Percentiles rank a stretch among this genome's conserved stretches.
Conservation (phyloP, 352 stramenopile species). For the Phytophthora pseudosyringae region DNA sequence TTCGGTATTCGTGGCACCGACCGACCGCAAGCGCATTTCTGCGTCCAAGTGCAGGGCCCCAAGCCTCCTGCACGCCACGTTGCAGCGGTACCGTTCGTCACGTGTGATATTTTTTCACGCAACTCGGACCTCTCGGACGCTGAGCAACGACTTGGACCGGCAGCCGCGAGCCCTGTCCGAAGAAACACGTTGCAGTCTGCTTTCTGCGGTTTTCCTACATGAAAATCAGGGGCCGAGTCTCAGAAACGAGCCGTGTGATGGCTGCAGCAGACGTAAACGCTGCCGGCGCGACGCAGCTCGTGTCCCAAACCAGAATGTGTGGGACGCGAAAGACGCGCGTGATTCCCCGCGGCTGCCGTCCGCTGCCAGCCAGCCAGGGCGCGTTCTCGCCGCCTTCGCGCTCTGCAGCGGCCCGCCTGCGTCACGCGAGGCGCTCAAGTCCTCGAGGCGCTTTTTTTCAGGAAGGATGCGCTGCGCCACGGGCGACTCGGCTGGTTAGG, state of each 20-base stretch:
- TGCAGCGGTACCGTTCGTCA: constrained; percentile 34
- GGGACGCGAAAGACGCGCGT: constrained; percentile 31
- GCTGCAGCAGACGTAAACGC: constrained; percentile 38
- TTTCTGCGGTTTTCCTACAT: constrained; percentile 12
- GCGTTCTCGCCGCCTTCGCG: constrained; percentile 25
- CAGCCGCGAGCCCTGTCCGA: not conserved
- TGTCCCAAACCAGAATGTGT: constrained; percentile 23
- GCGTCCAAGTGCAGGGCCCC: constrained; percentile 2
- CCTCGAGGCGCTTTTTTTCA: constrained; percentile 40
- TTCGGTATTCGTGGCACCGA: constrained; percentile 12
- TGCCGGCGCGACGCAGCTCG: not conserved
- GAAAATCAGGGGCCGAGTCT: constrained; percentile 32
- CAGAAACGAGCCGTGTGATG: constrained; percentile 36
- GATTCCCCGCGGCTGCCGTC: constrained; percentile 18
- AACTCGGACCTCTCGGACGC: constrained; percentile 8
- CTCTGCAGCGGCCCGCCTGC: constrained; percentile 24
- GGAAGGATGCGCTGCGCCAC: constrained; percentile 31
- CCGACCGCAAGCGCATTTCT: constrained; percentile 7
- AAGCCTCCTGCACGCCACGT: constrained; percentile 18
- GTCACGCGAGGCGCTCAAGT: constrained; percentile 10
- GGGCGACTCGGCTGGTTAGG: constrained; percentile 25
- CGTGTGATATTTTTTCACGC: constrained; percentile 8
- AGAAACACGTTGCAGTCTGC: constrained; percentile 4
- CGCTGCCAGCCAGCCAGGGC: constrained; percentile 23
- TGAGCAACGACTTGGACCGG: constrained; percentile 27